phyloP scores from a whole-genome alignment of 2,329 filamentous ascomycete genomes.

The Allantophomopsis cytisporea region DNA sequence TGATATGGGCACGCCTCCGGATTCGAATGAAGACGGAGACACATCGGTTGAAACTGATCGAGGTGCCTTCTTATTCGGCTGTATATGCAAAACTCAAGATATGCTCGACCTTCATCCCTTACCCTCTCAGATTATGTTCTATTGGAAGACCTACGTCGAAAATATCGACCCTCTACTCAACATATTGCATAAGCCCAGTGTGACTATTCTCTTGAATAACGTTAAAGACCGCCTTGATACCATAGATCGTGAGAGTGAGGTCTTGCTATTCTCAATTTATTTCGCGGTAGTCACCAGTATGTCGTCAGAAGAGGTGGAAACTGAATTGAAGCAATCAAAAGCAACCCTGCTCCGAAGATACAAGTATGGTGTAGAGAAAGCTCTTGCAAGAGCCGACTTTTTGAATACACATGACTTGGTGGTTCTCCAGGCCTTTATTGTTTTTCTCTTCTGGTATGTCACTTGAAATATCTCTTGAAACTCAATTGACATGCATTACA shows the following conservation, averaged over 20 bases:
- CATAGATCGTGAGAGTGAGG: conserved; percentile 30
- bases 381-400: conserved; percentile 34
- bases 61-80: conserved; percentile 61
- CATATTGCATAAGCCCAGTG: conserved; percentile 30
- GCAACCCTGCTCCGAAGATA: conserved; percentile 27
- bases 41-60: conserved; percentile 49
- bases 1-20: conserved; percentile 7
- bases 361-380: conserved; percentile 33
- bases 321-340: conserved; percentile 35
- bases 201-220: conserved; percentile 23
- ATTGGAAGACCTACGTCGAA: conserved; percentile 33
- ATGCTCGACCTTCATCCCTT: conserved; percentile 31
- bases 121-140: conserved; percentile 39
- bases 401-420: conserved; percentile 32
- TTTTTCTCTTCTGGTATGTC: conserved; percentile 24
- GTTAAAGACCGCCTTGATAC: conserved; percentile 16
- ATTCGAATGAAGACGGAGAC: conserved; percentile 20
- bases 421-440: conserved; percentile 32
- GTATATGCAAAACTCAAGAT: conserved; percentile 22
- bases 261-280: conserved; percentile 42
- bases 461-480: neutral
- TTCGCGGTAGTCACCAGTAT: conserved; percentile 40
- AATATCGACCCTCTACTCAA: conserved; percentile 33
- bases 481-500: neutral
- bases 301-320: conserved; percentile 39